These are phyloP conservation scores for Apiotrichum laibachii DNA, from an alignment of 1,284 basidiomycete species.

Conservation along the genomic window DNA sequence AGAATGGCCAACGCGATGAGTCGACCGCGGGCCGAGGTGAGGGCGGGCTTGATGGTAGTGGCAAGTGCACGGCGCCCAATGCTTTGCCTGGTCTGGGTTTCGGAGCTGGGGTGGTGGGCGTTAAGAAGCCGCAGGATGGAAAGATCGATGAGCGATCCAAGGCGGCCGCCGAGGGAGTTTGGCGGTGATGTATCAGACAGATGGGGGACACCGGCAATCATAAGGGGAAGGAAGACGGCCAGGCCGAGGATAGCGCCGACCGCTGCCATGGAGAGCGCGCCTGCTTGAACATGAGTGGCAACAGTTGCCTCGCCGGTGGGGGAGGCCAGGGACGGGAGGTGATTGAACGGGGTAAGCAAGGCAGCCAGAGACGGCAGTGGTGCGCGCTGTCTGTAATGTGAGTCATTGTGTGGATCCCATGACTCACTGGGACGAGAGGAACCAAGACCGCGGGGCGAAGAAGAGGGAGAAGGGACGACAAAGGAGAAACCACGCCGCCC, in stretches of 20 bases:
- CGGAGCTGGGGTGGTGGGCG: constrained; percentile 58
- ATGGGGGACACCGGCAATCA: constrained; percentile 66
- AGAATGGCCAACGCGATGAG: constrained; percentile 66
- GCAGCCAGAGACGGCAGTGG: constrained; percentile 57
- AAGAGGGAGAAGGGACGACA: constrained; percentile 21
- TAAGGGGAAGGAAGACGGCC: constrained; percentile 65
- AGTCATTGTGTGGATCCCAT: too few species aligned
- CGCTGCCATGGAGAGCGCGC: constrained; percentile 61
- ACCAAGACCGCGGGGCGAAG: constrained; percentile 36
- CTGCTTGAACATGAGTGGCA: constrained; percentile 64
- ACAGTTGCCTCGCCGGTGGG: constrained; percentile 69
- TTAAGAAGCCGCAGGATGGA: constrained; percentile 67
- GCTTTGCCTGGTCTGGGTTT: constrained; percentile 39
- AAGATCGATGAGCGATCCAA: constrained; percentile 68
- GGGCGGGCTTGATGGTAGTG: constrained; percentile 27
- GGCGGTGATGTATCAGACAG: constrained; percentile 57
- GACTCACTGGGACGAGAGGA: constrained; percentile 31
- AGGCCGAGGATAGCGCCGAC: constrained; percentile 67
- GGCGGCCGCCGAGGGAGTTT: constrained; percentile 59
- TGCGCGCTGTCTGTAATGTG: too few species aligned
- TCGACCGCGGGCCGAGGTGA: constrained; percentile 54
- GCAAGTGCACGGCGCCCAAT: neutral
- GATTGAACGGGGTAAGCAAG: constrained; percentile 66
- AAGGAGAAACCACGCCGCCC: constrained; percentile 34
- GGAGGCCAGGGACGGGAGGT: constrained; percentile 60